These are phyloP conservation scores for Scleroderma citrinum DNA, from an alignment of 768 basidiomycete genomes.

Conservation along the genomic window DNA sequence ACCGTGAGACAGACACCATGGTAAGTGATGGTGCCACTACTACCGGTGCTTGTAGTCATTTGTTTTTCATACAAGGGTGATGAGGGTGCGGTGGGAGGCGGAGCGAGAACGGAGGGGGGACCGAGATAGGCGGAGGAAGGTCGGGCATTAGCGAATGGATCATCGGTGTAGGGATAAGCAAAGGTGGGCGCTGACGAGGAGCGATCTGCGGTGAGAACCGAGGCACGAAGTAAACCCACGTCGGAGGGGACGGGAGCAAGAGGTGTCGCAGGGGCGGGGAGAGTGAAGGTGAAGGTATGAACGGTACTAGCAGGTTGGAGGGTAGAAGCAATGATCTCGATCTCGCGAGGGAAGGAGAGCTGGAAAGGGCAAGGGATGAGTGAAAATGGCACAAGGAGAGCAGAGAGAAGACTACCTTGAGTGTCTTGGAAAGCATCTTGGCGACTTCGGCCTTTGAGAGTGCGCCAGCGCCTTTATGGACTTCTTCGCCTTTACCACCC, in stretches of 20 bases:
- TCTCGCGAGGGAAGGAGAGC: conserved; percentile 89
- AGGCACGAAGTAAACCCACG: conserved; percentile 54
- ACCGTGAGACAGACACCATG: conserved; percentile 92
- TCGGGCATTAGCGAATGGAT: conserved; percentile 60
- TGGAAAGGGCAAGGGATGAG: conserved; percentile 24
- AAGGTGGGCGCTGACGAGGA: conserved; percentile 63
- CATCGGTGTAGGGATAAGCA: conserved; percentile 67
- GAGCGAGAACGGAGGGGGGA: conserved; percentile 57
- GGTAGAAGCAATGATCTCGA: conserved; percentile 92
- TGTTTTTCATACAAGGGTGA: conserved; percentile 30
- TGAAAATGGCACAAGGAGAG: neutral
- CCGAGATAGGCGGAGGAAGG: conserved; percentile 80
- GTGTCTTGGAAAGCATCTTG: conserved; percentile 85
- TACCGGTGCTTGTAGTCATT: conserved; percentile 30
- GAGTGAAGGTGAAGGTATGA: conserved; percentile 85
- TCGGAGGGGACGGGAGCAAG: conserved; percentile 70
- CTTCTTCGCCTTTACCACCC: conserved; percentile 54
- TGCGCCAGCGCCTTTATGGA: conserved; percentile 71
- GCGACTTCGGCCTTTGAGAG: conserved; percentile 82
- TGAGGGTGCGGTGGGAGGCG: conserved; percentile 21
- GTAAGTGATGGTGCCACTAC: conserved; percentile 51
- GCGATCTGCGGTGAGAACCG: conserved; percentile 63
- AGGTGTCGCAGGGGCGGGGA: conserved; percentile 71
- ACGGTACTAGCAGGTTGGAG: conserved; percentile 90
- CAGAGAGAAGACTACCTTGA: conserved; percentile 53